Conservation (phyloP, 2,329 filamentous ascomycete species). For the Drechslerella dactyloides region DNA sequence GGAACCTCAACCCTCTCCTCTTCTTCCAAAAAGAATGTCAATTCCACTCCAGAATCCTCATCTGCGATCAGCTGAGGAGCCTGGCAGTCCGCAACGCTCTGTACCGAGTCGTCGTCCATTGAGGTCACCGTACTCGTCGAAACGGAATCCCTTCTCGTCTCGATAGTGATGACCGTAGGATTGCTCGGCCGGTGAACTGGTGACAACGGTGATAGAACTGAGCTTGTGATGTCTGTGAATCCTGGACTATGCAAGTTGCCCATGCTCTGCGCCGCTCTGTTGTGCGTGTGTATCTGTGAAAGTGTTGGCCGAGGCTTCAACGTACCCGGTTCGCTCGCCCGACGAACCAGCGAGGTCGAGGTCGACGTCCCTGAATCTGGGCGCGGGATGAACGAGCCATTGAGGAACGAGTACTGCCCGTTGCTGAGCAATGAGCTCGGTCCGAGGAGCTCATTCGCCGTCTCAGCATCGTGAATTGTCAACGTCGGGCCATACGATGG, state of each 20-base stretch:
- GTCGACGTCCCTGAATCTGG: constrained; percentile 25
- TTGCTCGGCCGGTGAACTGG: constrained; percentile 23
- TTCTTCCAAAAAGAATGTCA: background rate
- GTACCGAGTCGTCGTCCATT: constrained; percentile 20
- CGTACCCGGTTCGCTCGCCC: constrained; percentile 32
- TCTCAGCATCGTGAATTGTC: constrained; percentile 37
- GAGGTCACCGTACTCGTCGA: constrained; percentile 26
- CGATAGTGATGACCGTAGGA: constrained; percentile 20
- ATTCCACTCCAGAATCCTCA: background rate
- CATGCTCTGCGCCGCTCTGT: constrained; percentile 33
- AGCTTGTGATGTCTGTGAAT: constrained; percentile 7
- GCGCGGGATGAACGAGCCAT: constrained; percentile 38
- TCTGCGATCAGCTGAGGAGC: background rate
- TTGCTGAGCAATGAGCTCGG: constrained; percentile 31
- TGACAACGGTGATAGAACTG: constrained; percentile 18
- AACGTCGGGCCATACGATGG: constrained; percentile 45
- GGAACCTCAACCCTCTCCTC: background rate
- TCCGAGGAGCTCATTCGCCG: constrained; percentile 41
- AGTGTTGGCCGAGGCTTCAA: constrained; percentile 16
- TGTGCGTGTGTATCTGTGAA: constrained; percentile 32
- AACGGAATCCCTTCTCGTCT: constrained; percentile 38
- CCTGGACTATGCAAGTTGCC: constrained; percentile 22
- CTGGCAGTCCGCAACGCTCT: background rate
- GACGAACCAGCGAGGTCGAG: constrained; percentile 18
- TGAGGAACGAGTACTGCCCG: constrained; percentile 37